Evolutionary conservation across 345 rosid species (phyloP), one percentile per base, ranked within the genome.

Genomic region (Brassica carinata): DNA sequence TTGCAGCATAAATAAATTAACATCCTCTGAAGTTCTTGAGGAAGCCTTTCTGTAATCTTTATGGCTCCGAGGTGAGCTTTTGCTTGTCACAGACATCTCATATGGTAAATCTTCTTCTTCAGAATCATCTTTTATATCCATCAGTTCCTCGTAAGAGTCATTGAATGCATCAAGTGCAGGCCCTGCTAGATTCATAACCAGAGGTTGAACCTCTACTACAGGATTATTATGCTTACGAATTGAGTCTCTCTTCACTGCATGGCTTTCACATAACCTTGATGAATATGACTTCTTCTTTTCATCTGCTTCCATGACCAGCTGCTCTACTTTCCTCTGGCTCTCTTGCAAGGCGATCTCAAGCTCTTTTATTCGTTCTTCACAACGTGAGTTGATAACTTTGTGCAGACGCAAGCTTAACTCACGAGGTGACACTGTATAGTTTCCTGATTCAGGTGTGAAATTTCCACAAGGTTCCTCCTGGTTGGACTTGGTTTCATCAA

Each of bases 371-470:
- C 79, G 74, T 48, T 69, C 34, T 11, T 74, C 75, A 62, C 89
- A 88, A 67, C 92, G 87, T 14, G 88, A 87, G 71, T 85, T 84
- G 71, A 94, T 92, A 64, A 94, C 89, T 83, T 88, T 83, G 57
- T 86, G 90, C 82, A 94, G 73, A 7, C 91, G 92, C 85, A 94
- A 70, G 85, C 86, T 89, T 77, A 94, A 81, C 75, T 90, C 94
- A 51, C 85, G 84, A 14, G 97, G 94, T 9, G 96, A 92, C 77
- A 92, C 93, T 19, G 83, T 87, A 81, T 87, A 87, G 77, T 91
- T 91, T 63, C 84, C 91, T 34, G 86, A 81, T 72, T 30, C 83
- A 65, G 84, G 77, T 10, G 93, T 87, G 13, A 77, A 78, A 63
- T 77, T 67, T 67, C 88, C 84, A 77, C 86, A 85, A 9, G 82